Conservation (phyloP, 192 early-diverging fungal genomes). For the Phlyctochytrium planicorne region DNA sequence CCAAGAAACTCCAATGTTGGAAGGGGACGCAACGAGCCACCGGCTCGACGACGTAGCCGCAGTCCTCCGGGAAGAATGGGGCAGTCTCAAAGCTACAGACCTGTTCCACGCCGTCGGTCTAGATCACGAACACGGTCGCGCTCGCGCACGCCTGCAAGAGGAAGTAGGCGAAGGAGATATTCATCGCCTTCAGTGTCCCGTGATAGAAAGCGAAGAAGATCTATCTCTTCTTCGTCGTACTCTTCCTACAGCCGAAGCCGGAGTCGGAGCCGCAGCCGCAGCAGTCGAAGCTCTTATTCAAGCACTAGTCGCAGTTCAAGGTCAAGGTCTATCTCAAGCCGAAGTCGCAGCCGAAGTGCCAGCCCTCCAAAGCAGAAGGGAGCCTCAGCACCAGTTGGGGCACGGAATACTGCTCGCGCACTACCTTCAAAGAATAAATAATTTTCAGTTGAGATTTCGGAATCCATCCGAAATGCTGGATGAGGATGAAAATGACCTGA, state of each 20-base stretch:
- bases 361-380: too few species aligned
- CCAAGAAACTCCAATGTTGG: neutral
- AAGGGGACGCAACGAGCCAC: neutral
- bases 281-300: constrained; percentile 4
- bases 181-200: neutral
- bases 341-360: too few species aligned
- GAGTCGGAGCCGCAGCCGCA: neutral
- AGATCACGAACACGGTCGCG: neutral
- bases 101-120: neutral
- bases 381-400: too few species aligned
- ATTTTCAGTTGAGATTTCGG: too few species aligned
- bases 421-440: too few species aligned
- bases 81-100: neutral
- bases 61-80: neutral
- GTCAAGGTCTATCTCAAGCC: neutral
- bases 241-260: neutral
- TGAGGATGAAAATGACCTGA: too few species aligned
- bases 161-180: neutral
- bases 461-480: too few species aligned
- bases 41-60: neutral
- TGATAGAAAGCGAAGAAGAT: neutral
- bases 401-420: too few species aligned
- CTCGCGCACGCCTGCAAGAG: neutral
- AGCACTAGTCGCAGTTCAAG: neutral
- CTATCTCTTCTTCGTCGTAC: neutral